A percentile compares a stretch with the other conserved stretches of the same genome.
Conservation (phyloP, 129 eudicot species). For the Ambrosia artemisiifolia region DNA sequence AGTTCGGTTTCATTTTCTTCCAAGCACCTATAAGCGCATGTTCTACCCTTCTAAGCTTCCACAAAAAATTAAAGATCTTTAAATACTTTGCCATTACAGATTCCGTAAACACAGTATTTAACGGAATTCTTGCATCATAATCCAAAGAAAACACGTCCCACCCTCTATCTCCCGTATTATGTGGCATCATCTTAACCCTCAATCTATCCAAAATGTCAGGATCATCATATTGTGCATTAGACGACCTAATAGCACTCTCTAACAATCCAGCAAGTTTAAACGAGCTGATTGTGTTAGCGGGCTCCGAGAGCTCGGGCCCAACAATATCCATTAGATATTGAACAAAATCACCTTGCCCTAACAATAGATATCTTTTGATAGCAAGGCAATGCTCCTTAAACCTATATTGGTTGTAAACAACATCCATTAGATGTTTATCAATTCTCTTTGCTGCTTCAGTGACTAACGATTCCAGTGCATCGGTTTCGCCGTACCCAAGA, state of each 20-base stretch:
- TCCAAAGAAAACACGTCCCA: slow-evolving; percentile 99
- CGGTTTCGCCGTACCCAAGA: slow-evolving; percentile 96
- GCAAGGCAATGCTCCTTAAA: slow-evolving; percentile 99
- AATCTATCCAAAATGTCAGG: slow-evolving; percentile 81
- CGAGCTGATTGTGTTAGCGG: slow-evolving; percentile 89
- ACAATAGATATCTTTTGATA: slow-evolving; percentile 77
- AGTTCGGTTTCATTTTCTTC: slow-evolving; percentile 96
- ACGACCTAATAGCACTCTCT: slow-evolving; percentile 88
- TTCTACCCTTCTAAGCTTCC: slow-evolving; percentile 99
- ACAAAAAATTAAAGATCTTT: slow-evolving; percentile 83
- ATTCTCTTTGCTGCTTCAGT: slow-evolving; percentile 89
- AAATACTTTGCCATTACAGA: slow-evolving; percentile 81
- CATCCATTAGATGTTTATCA: slow-evolving; percentile 86
- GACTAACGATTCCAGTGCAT: slow-evolving; percentile 90
- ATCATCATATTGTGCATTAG: slow-evolving; percentile 95
- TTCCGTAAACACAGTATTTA: slow-evolving; percentile 84
- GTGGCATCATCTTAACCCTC: slow-evolving; percentile 98
- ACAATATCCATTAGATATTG: slow-evolving; percentile 97
- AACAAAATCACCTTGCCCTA: slow-evolving; percentile 98
- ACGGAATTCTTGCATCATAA: slow-evolving; percentile 81
- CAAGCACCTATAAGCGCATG: slow-evolving; percentile 84
- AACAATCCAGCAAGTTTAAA: slow-evolving; percentile 90
- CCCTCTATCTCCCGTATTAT: slow-evolving; percentile 85
- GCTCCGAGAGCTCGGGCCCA: slow-evolving; percentile 91
- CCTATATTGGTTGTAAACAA: slow-evolving; percentile 67